Conservation (phyloP, 2,329 filamentous ascomycete genomes). For the Verruconis gallopava region DNA sequence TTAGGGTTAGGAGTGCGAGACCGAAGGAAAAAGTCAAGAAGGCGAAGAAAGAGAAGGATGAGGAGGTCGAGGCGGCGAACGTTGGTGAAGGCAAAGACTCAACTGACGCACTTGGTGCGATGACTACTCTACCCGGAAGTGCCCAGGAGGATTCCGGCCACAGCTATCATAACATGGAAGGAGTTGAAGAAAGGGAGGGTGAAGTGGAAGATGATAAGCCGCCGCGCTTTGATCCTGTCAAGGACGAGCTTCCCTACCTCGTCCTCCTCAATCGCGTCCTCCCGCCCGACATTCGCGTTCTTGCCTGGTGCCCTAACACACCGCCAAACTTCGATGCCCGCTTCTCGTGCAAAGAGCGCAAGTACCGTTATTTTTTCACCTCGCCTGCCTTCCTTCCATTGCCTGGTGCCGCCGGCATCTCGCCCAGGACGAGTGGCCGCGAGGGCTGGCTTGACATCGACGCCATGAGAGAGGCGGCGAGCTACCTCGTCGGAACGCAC, state of each 20-base stretch:
- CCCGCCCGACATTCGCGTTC: conserved; percentile 74
- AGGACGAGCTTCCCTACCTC: conserved; percentile 74
- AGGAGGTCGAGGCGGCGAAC: not conserved
- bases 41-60: conserved; percentile 10
- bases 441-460: conserved; percentile 78
- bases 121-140: too few relatives aligned
- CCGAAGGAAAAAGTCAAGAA: not conserved
- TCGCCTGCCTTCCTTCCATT: conserved; percentile 72
- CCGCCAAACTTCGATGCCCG: conserved; percentile 75
- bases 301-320: conserved; percentile 84
- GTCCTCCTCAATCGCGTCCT: conserved; percentile 75
- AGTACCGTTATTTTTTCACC: conserved; percentile 96
- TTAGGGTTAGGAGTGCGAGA: conserved; percentile 58
- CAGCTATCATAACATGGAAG: not conserved
- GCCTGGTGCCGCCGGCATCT: conserved; percentile 40
- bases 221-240: conserved; percentile 57
- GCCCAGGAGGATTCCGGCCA: too few relatives aligned
- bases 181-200: conserved; percentile 16
- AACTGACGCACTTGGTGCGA: conserved; percentile 11
- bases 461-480: conserved; percentile 73
- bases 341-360: conserved; percentile 81
- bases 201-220: conserved; percentile 25
- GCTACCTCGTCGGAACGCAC: conserved; percentile 66
- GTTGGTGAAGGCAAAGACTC: not conserved
- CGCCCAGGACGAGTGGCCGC: conserved; percentile 19